Evolutionary conservation across 768 basidiomycete genomes (phyloP), one percentile per base, ranked within the genome.

Genomic region (Mycena rosella): DNA sequence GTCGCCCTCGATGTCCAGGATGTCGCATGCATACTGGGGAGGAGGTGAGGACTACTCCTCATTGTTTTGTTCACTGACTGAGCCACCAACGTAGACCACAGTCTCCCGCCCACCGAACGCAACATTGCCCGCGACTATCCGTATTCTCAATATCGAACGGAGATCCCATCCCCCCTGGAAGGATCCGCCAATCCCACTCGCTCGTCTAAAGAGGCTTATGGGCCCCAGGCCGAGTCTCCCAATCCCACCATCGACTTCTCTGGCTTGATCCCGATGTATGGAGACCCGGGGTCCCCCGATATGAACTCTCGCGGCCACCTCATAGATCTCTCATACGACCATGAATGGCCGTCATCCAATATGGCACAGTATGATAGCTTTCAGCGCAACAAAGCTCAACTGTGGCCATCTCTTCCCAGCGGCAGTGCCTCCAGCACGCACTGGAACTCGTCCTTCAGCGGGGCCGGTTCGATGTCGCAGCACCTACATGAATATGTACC

Each of bases 231-330:
- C 10, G 34, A 38, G 3, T 24, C 56, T 27, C 32, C 42, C 2
- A 45, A 58, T 22, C 42, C 56, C 20, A 47, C 30, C 20, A 47
- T 59, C 45, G 57, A 59, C n/a, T 48, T 59, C 45, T 59, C 57
- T 14, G 45, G 57, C 3, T 32, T 59, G 11, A 59, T 59, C n/a
- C 30, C 57, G 6, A 48, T 59, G 57, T 34, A 59, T 22, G 30
- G 22, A 2, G 56, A 48, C 14, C 45, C 57, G 3, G 44, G 9
- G 0, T 47, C 57, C 8, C 42, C 45, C 5, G 18, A n/a, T 20
- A 32, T 26, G 30, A 22, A 17, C 32, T 14, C 42, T 3, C 42
- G 29, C 11, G n/a, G 4, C 2, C 42, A 59, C 11, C 18, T n/a
- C 15, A 6, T 48, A 3, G 42, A 47, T 47, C 56, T 32, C 45